Percentiles rank a stretch among this genome's conserved stretches.
Conservation (phyloP, 1,284 basidiomycete genomes). For the Ustilago hordei region DNA sequence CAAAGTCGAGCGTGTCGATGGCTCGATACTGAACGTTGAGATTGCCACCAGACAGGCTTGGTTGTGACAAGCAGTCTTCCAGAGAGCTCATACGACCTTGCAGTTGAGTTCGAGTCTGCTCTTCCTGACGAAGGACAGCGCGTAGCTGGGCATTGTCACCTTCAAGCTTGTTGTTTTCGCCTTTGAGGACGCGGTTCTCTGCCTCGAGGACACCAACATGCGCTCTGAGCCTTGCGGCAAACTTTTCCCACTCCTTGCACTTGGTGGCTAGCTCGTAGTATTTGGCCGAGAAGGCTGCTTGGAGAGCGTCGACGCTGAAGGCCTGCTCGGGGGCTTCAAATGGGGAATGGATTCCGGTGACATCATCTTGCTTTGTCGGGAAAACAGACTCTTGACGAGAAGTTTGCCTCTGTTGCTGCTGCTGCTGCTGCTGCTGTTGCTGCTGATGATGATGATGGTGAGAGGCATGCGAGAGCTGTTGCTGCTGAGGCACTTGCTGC, state of each 20-base stretch:
- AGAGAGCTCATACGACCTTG: slow-evolving; percentile 40
- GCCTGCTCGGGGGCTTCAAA: slow-evolving; percentile 23
- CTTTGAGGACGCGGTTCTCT: slow-evolving; percentile 54
- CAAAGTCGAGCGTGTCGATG: slow-evolving; percentile 36
- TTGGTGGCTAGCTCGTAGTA: slow-evolving; percentile 60
- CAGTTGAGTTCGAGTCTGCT: slow-evolving; percentile 31
- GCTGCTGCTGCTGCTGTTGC: slow-evolving; percentile 24
- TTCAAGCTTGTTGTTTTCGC: slow-evolving; percentile 51
- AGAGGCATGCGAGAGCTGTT: slow-evolving; percentile 6
- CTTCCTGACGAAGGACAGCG: slow-evolving; percentile 29
- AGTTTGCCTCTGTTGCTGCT: neutral
- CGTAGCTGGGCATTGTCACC: slow-evolving; percentile 46
- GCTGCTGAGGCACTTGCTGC: slow-evolving; percentile 12
- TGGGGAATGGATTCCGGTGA: slow-evolving; percentile 19
- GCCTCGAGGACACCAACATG: slow-evolving; percentile 55
- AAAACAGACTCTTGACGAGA: slow-evolving; percentile 13
- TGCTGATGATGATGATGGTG: slow-evolving; percentile 6
- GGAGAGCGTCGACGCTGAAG: slow-evolving; percentile 56
- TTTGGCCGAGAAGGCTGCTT: slow-evolving; percentile 56
- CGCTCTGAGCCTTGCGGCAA: slow-evolving; percentile 58
- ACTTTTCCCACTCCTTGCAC: slow-evolving; percentile 64
- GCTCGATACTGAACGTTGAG: slow-evolving; percentile 33
- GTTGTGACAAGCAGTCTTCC: slow-evolving; percentile 43
- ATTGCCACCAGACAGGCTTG: slow-evolving; percentile 23
- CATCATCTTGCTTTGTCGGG: slow-evolving; percentile 3